Base-by-base conservation (phyloP, 768 basidiomycete species). In the Suillus weaverae region DNA sequence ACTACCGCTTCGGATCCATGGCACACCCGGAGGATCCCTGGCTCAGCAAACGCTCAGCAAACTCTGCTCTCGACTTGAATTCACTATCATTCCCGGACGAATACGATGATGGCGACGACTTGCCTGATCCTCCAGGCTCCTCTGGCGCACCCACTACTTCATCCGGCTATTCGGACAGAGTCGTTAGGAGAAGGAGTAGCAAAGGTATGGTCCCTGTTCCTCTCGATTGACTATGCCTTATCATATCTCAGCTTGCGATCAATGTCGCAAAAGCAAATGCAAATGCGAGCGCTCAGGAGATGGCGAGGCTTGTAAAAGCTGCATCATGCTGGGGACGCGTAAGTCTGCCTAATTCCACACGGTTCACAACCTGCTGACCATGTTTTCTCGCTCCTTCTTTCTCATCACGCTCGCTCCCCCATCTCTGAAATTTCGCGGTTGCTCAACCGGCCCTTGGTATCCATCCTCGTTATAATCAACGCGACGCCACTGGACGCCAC, bases 221-320 rank as follows among this genome's bases (percentile, higher is more conserved):
- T 63, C 38, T 60, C 38, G 33, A 39, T n/a, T 62, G 36, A 62
- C 60, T 30, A 11, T 50, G 8, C 2, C 20, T 62, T 20, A 33
- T 18, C 54, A 43, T 48, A 14, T 35, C 7, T 18, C 68, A 90
- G 92, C 93, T 30, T 95, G 92, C 78, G 92, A 94, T 77, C 91
- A 94, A 71, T 94, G 93, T 75, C 85, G 92, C 63, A 94, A 94
- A 76, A 90, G 88, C 71, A 94, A 94, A 72, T 94, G 93, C 81
- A 94, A 94, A 77, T 94, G 93, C 76, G 93, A 94, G 76, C 86
- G 90, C 41, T 66, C 84, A 11, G 76, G 78, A 14, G 80, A 84
- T 41, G 83, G 79, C 44, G 85, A 89, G 64, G 85, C 88, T 22
- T 95, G 92, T 79, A 88, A 89, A 72, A 91, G 85, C 70, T 95